A percentile compares a stretch with the other conserved stretches of the same genome.
Conservation (phyloP, 495 filamentous ascomycete species). For the Xylaria nigripes region DNA sequence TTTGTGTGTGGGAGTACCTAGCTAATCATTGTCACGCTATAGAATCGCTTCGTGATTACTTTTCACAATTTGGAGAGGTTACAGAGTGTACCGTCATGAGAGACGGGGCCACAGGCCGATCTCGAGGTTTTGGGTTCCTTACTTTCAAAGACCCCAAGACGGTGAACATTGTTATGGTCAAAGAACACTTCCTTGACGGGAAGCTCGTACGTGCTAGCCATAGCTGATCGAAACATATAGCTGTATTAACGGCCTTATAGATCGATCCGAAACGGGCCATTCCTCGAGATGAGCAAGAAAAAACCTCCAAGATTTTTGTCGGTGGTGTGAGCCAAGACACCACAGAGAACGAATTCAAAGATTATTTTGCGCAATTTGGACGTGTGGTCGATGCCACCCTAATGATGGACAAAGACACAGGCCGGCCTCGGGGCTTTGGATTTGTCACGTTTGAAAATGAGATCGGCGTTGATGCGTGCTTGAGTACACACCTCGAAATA, state of each 20-base stretch:
- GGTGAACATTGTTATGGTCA: conserved; percentile 99
- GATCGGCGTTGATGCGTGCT: conserved; percentile 84
- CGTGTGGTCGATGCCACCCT: conserved; percentile 93
- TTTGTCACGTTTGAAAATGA: conserved; percentile 98
- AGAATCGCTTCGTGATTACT: conserved; percentile 98
- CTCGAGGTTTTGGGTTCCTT: conserved; percentile 91
- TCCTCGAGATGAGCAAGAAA: conserved; percentile 94
- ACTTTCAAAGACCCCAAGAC: conserved; percentile 96
- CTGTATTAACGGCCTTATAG: conserved; percentile 33
- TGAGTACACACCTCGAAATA: conserved; percentile 73
- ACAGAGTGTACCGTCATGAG: conserved; percentile 97
- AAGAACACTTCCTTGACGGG: conserved; percentile 95
- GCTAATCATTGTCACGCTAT: conserved; percentile 13
- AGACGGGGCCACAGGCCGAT: conserved; percentile 87
- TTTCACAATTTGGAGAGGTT: conserved; percentile 96
- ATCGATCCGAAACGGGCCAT: conserved; percentile 98
- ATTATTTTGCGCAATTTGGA: conserved; percentile 94
- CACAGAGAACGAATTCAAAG: conserved; percentile 87
- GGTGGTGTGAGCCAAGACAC: conserved; percentile 96
- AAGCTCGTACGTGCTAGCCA: conserved; percentile 73
- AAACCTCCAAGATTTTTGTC: conserved; percentile 96
- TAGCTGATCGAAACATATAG: neutral
- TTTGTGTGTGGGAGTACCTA: neutral
- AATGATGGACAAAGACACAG: conserved; percentile 99
- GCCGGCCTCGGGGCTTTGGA: conserved; percentile 91